A percentile compares a stretch with the other conserved stretches of the same genome.
These are phyloP conservation scores for Omphalotus guepiniiformis DNA, from an alignment of 768 basidiomycete species.

Conservation along the genomic window DNA sequence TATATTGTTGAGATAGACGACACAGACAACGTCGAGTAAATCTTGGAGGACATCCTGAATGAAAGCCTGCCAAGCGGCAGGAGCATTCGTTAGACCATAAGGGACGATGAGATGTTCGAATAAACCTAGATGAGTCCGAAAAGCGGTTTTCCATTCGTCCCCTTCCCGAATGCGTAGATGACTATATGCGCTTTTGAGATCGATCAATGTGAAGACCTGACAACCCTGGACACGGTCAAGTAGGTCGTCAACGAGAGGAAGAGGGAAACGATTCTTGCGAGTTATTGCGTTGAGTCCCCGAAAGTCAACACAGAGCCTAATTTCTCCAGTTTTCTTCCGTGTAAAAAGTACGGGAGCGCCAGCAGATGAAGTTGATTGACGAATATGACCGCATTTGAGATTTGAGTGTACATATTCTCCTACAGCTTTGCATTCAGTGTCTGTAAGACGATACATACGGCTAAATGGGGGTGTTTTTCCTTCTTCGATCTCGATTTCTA, in stretches of 20 bases:
- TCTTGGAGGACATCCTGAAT: constrained; percentile 37
- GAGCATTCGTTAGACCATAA: constrained; percentile 35
- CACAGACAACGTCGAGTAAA: constrained; percentile 30
- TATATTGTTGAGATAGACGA: constrained; percentile 43
- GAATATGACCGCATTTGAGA: constrained; percentile 22
- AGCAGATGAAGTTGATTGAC: constrained; percentile 10
- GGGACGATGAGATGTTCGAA: constrained; percentile 36
- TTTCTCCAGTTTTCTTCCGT: constrained; percentile 19
- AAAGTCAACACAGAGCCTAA: constrained; percentile 23
- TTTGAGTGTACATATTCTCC: constrained; percentile 21
- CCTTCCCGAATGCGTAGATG: not conserved
- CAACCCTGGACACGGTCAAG: not conserved
- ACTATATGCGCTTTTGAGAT: not conserved
- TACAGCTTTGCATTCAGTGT: constrained; percentile 18
- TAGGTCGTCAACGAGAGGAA: not conserved
- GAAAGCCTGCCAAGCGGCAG: constrained; percentile 35
- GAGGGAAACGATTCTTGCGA: not conserved
- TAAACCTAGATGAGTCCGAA: constrained; percentile 31
- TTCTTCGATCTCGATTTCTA: constrained; percentile 29
- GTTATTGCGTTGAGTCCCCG: constrained; percentile 27
- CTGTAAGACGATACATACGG: constrained; percentile 29
- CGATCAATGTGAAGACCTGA: constrained; percentile 24
- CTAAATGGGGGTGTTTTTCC: constrained; percentile 28
- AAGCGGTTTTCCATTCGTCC: constrained; percentile 42
- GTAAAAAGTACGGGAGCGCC: constrained; percentile 14